A percentile compares a stretch with the other conserved stretches of the same genome.
Evolutionary conservation across 208 protist genomes (phyloP).

Genomic region (Strigomonas galati): DNA sequence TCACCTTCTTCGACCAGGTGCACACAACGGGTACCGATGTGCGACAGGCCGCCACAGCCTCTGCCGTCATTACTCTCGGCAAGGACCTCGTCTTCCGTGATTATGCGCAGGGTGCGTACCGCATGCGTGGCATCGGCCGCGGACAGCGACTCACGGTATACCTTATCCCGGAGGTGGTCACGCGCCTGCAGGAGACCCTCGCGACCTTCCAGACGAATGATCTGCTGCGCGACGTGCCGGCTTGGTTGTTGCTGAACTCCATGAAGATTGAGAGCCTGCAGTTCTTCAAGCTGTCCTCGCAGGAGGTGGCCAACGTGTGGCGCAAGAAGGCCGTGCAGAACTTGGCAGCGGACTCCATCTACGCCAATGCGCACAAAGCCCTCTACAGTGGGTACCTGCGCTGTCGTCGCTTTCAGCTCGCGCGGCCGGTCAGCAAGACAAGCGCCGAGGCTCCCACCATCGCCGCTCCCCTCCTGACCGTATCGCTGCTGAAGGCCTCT

Average conservation of each 20-base stretch:
- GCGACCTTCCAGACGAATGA: conserved; percentile 37
- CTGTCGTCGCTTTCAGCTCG: conserved; percentile 46
- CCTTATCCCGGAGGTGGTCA: conserved; percentile 91
- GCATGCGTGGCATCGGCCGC: conserved; percentile 93
- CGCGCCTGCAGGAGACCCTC: conserved; percentile 60
- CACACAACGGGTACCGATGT: conserved; percentile 97
- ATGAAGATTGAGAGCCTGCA: conserved; percentile 81
- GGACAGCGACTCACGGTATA: conserved; percentile 91
- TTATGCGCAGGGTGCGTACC: conserved; percentile 91
- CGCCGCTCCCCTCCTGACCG: conserved; percentile 16
- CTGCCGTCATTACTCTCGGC: conserved; percentile 91
- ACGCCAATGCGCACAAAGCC: conserved; percentile 39
- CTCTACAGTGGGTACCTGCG: conserved; percentile 44
- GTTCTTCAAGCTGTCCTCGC: conserved; percentile 87
- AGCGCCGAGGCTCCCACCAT: not conserved
- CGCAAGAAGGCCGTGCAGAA: conserved; percentile 78
- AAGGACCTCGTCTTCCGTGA: conserved; percentile 96
- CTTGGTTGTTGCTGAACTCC: conserved; percentile 89
- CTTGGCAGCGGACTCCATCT: conserved; percentile 58
- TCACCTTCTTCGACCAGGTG: conserved; percentile 94
- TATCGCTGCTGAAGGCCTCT: conserved; percentile 34
- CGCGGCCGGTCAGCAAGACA: conserved; percentile 12
- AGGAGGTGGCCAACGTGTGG: conserved; percentile 90
- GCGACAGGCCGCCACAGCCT: conserved; percentile 87
- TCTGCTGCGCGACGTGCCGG: conserved; percentile 74